Evolutionary conservation across 495 filamentous ascomycete genomes (phyloP), one percentile per base, ranked within the genome.

Genomic region (Annulohypoxylon nitens): DNA sequence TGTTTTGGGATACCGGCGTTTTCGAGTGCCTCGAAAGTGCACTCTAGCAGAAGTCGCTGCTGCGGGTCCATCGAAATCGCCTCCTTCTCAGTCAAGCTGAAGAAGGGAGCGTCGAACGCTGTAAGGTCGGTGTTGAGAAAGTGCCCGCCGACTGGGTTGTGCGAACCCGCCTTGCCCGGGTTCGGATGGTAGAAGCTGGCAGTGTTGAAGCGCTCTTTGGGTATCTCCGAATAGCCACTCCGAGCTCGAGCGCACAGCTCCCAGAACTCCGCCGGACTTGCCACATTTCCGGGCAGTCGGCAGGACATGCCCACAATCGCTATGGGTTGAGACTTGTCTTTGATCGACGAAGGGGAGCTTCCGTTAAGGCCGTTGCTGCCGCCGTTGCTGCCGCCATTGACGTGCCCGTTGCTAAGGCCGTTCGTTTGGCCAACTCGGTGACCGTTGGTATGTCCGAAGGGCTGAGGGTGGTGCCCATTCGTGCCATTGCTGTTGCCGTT

Each of bases 1-100:
- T 93, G 91, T 2, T 93, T 94, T 39, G 91, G 88, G 70, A 94
- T 91, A 0, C 93, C 93, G n/a, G 93, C 91, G 85, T 92, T 93
- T 78, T 97, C 93, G 3, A 97, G 84, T 0, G 94, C 94, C 72
- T 95, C 93, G 73, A 94, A 97, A 1, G 93, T 93, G 61, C 91
- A 95, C 41, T 93, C 88, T 11, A 97, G 84, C 1, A 92, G 89
- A 33, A 96, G 82, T 23, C 93, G 90, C 75, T 95, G 93, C 75
- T 93, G 92, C 6, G 94, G 93, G 76, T 97, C 93, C 61, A 94
- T 92, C 20, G 93, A 91, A 48, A 90, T 88, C 8, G 93, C 93
- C 81, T 97, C 84, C 69, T 82, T 81, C 62, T 81, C 78, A 84
- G 91, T 66, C 86, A 97, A 91, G 76, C 93, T 94, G 87, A 97